Evolutionary conservation across 306 rosid genomes (phyloP).

Genomic region (Senna tora): DNA sequence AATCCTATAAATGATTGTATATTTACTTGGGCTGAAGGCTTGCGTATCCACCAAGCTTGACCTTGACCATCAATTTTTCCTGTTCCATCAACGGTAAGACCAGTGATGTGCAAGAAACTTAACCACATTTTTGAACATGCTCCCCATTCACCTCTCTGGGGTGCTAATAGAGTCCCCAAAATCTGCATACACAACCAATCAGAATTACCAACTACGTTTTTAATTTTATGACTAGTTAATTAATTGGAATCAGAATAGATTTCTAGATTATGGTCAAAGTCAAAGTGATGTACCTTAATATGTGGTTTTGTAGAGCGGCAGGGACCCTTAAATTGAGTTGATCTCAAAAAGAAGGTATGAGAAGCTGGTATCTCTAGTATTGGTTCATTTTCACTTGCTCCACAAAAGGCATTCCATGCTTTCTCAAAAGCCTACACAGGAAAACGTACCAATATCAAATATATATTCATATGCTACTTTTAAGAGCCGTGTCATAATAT

Average conservation of each 20-base stretch:
- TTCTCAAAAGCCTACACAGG: constrained; percentile 40
- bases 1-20: too few relatives aligned
- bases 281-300: constrained; percentile 32
- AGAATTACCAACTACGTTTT: neutral
- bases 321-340: constrained; percentile 33
- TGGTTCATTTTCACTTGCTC: constrained; percentile 16
- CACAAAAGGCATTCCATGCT: constrained; percentile 49
- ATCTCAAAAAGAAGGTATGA: constrained; percentile 19
- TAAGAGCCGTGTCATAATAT: neutral
- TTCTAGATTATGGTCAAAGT: too few relatives aligned
- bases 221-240: too few relatives aligned
- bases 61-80: constrained; percentile 42
- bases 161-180: constrained; percentile 37
- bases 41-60: constrained; percentile 36
- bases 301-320: constrained; percentile 37
- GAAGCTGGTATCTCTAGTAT: constrained; percentile 34
- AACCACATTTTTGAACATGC: constrained; percentile 35
- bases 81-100: constrained; percentile 31
- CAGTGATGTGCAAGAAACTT: neutral
- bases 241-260: too few relatives aligned
- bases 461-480: too few relatives aligned
- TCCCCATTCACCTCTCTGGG: constrained; percentile 30
- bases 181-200: constrained; percentile 31
- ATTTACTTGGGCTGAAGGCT: too few relatives aligned
- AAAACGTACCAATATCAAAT: too few relatives aligned